Conservation (phyloP, 371 early-diverging fungal genomes). For the Mortierella sp. region DNA sequence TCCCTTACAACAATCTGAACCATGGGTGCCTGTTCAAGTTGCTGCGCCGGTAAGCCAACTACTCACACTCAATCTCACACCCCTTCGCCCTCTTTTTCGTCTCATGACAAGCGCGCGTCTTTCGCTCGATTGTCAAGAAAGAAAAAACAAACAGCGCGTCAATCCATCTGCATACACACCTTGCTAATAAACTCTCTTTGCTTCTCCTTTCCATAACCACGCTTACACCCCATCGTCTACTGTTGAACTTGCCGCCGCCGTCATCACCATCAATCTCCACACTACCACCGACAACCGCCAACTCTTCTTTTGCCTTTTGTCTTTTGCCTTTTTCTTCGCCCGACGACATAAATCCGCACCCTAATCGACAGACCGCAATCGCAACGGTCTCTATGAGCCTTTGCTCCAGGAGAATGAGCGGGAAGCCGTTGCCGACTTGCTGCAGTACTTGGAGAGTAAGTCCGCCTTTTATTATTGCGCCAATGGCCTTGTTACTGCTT, state of each 20-base stretch:
- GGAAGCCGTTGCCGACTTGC: conserved; percentile 85
- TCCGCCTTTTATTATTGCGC: conserved; percentile 23
- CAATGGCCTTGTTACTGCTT: not conserved
- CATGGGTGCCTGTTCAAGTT: conserved; percentile 58
- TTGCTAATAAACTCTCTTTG: conserved; percentile 31
- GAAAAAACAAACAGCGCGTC: too few species aligned
- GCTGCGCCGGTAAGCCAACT: conserved; percentile 45
- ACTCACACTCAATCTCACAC: not conserved
- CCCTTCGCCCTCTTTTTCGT: not conserved
- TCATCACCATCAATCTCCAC: too few species aligned
- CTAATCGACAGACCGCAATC: conserved; percentile 41
- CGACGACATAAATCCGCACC: not conserved
- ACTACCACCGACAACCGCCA: not conserved
- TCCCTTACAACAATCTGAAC: conserved; percentile 18
- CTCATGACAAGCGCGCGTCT: not conserved
- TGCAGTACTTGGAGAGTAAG: conserved; percentile 88
- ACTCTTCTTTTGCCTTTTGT: not conserved
- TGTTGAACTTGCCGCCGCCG: too few species aligned
- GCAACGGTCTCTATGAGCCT: conserved; percentile 78
- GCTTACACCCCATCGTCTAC: not conserved
- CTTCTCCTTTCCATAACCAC: not conserved
- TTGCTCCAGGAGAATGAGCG: conserved; percentile 88
- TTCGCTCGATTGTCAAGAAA: too few species aligned
- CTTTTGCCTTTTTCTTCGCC: not conserved
- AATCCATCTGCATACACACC: not conserved